Conservation (phyloP, 2,329 filamentous ascomycete genomes). For the Claviceps sorghi region DNA sequence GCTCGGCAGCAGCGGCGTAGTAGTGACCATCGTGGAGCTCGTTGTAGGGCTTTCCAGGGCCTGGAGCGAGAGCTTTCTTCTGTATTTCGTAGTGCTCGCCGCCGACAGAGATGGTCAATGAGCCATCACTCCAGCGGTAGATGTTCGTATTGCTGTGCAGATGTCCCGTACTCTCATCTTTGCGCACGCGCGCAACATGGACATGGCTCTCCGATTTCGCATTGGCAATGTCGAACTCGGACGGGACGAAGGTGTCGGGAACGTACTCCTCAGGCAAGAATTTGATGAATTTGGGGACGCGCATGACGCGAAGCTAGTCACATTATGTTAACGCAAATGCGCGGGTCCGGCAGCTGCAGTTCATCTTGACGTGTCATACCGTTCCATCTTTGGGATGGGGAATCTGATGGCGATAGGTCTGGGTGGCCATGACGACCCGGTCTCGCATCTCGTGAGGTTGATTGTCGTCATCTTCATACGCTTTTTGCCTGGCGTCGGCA, state of each 20-base stretch:
- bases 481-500: slow-evolving; percentile 18
- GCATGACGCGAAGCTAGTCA: slow-evolving; percentile 50
- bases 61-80: slow-evolving; percentile 53
- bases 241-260: slow-evolving; percentile 49
- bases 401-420: slow-evolving; percentile 52
- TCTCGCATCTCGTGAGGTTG: slow-evolving; percentile 33
- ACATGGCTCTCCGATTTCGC: slow-evolving; percentile 40
- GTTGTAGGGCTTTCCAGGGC: slow-evolving; percentile 43
- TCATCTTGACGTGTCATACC: slow-evolving; percentile 29
- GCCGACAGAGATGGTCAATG: slow-evolving; percentile 59
- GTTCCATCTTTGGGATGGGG: slow-evolving; percentile 58
- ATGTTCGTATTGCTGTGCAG: slow-evolving; percentile 63
- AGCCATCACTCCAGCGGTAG: slow-evolving; percentile 68
- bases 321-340: background rate
- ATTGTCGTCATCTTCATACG: slow-evolving; percentile 31
- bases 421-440: slow-evolving; percentile 47
- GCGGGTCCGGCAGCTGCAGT: background rate
- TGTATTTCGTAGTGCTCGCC: slow-evolving; percentile 63
- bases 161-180: slow-evolving; percentile 47
- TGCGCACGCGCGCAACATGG: slow-evolving; percentile 55
- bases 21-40: slow-evolving; percentile 59
- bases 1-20: slow-evolving; percentile 59
- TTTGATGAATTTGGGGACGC: slow-evolving; percentile 57
- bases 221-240: slow-evolving; percentile 38
- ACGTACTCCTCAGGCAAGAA: slow-evolving; percentile 55